Evolutionary conservation across 495 filamentous ascomycete species (phyloP), one percentile per base, ranked within the genome.

Genomic region (Cudoniella acicularis): DNA sequence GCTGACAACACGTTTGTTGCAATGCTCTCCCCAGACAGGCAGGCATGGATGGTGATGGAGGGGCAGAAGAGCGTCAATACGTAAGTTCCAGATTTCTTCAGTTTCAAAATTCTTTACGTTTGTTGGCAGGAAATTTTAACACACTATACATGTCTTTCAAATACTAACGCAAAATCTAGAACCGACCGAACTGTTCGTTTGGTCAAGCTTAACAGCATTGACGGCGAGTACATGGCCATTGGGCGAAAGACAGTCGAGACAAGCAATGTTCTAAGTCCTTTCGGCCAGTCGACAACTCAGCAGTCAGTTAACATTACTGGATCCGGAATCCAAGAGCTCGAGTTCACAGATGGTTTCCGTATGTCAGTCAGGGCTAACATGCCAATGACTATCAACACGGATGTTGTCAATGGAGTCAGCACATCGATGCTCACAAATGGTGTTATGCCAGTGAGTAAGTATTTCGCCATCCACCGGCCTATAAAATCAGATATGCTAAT

Each of bases 161-260:
- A 21, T 8, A 17, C 40, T 41, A 23, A 53, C 48, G 20, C 1
- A 9, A 13, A 30, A 10, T n/a, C 21, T 23, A 60, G 57, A 30
- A 60, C 66, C 20, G 66, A 69, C 56, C 50, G 23, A 20, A 69
- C 66, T 13, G 61, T 66, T 26, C 66, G 66, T 49, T 47, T 69
- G 52, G 21, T 63, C 42, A 69, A 69, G 61, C 30, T 54, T 36
- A 58, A 25, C 20, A 62, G 16, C 43, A 69, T 69, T 18, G 66
- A 69, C 41, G 66, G 66, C 8, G 66, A 69, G 43, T 69, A 64
- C 45, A 66, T 66, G 54, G 61, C 64, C 17, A 52, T 69, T 18
- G 66, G 64, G 3, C 64, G 66, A 27, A 60, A 66, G 61, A 69
- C 64, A n/a, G 49, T 50, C n/a, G 66, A 62, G 54, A 64, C 64